These are phyloP conservation scores for Rhodosporidiobolus sp. DNA, from an alignment of 768 basidiomycete species.

Conservation along the genomic window DNA sequence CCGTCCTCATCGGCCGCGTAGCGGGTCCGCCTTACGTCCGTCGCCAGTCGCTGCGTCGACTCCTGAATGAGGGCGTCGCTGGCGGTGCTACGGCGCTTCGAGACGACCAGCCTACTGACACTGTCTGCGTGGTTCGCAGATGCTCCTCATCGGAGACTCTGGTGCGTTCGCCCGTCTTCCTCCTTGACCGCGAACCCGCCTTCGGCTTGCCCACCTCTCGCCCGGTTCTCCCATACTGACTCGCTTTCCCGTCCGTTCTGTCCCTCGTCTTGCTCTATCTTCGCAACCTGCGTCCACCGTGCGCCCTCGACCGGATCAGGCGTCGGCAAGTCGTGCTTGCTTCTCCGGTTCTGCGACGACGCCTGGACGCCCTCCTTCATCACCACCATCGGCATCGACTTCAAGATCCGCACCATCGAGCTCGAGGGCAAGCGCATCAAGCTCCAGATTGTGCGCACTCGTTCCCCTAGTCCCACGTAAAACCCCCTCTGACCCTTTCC, in stretches of 20 bases:
- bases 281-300: no score
- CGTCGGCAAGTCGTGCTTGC: constrained; percentile 82
- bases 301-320: constrained; percentile 52
- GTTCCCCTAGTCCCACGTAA: no score
- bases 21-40: no score
- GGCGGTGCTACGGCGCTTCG: not conserved
- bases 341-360: constrained; percentile 87
- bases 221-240: no score
- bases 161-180: constrained; percentile 8
- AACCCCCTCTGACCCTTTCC: no score
- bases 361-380: constrained; percentile 99
- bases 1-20: not conserved
- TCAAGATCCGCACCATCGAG: constrained; percentile 98
- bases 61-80: no score
- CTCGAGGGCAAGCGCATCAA: constrained; percentile 97
- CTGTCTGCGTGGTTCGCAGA: not conserved
- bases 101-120: not conserved
- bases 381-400: constrained; percentile 98
- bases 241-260: not conserved
- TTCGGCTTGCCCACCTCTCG: not conserved
- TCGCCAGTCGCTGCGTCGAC: not conserved
- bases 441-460: constrained; percentile 82
- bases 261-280: not conserved
- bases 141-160: constrained; percentile 42
- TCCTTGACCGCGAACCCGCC: not conserved